A percentile compares a stretch with the other conserved stretches of the same genome.
Evolutionary conservation across 2,329 filamentous ascomycete genomes (phyloP).

Genomic region (Ceratocystis colombiana): DNA sequence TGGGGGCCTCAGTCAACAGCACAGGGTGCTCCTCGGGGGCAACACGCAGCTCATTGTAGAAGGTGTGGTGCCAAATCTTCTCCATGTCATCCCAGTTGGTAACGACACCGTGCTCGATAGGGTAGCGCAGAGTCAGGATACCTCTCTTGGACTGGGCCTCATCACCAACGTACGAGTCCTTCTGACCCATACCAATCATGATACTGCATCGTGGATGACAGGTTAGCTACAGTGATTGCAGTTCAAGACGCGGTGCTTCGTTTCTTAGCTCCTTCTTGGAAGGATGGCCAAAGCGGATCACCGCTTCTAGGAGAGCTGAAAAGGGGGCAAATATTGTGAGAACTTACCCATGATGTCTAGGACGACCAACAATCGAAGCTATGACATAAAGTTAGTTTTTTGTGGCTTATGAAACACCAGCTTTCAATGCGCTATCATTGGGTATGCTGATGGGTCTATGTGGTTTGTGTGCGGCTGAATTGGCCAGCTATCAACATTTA

Average conservation of each 20-base stretch:
- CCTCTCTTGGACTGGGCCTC: slow-evolving; percentile 99
- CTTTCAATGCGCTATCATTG: too few relatives aligned
- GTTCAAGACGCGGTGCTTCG: background rate
- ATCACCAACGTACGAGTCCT: slow-evolving; percentile 99
- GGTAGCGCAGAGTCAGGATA: slow-evolving; percentile 99
- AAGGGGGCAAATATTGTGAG: slow-evolving; percentile 11
- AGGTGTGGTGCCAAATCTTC: slow-evolving; percentile 99
- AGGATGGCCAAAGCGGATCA: slow-evolving; percentile 21
- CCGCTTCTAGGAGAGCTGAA: slow-evolving; percentile 13
- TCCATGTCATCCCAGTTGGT: slow-evolving; percentile 99
- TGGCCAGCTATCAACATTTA: slow-evolving; percentile 26
- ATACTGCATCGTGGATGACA: slow-evolving; percentile 52
- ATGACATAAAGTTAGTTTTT: slow-evolving; percentile 28
- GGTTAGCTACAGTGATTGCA: slow-evolving; percentile 30
- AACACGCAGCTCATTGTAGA: slow-evolving; percentile 99
- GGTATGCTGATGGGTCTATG: slow-evolving; percentile 27
- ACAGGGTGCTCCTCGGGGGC: slow-evolving; percentile 99
- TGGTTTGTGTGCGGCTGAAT: background rate
- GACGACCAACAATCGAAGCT: slow-evolving; percentile 99
- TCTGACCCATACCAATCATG: slow-evolving; percentile 99
- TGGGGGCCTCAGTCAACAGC: slow-evolving; percentile 96
- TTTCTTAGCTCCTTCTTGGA: slow-evolving; percentile 8
- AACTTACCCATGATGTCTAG: slow-evolving; percentile 98
- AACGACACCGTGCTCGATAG: slow-evolving; percentile 99
- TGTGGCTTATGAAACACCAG: background rate